Evolutionary conservation across 768 basidiomycete genomes (phyloP), one percentile per base, ranked within the genome.

Genomic region (Lactarius akahatsu): DNA sequence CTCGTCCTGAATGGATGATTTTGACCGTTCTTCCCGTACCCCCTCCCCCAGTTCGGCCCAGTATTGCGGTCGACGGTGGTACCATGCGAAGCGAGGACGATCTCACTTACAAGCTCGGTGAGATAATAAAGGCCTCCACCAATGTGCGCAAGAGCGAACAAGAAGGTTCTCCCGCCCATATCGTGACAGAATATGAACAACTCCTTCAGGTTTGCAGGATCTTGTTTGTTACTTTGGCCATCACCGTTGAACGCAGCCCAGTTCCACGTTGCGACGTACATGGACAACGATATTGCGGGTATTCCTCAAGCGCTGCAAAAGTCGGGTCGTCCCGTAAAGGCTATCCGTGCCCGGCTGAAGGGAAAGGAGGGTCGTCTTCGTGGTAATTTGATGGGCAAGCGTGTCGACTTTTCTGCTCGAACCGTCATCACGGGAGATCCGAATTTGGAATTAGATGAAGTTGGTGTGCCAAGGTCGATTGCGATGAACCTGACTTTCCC

Each of bases 371-470:
- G 97, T 47, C 92, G 97, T 73, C 83, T 99, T 60, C 89, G 97
- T 76, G 97, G 97, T 40, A 99, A 98, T 76, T 75, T 99, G 77
- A 98, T 98, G 97, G 97, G 97, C 57, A 98, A 98, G 78, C 94
- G 97, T 77, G 97, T 99, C 62, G 97, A 98, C 74, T 98, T 98
- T 77, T 99, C 97, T 1, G 97, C 97, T 2, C 92, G 97, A 66
- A 99, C 96, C 20, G 97, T 99, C 72, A 99, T 99, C 75, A 98
- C 97, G 16, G 97, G 97, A 75, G 97, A 98, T 77, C 97, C 97
- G 6, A 98, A 98, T 79, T 74, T 99, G 66, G 91, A 96, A 72
- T 78, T 98, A 71, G 97, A 99, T 70, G 91, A 99, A 73, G 97
- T 99, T 66, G 97, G 97, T 52, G 97, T 99, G 1, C 97, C 97